Evolutionary conservation across 2,329 filamentous ascomycete genomes (phyloP).

Genomic region (Drechslera avenae): DNA sequence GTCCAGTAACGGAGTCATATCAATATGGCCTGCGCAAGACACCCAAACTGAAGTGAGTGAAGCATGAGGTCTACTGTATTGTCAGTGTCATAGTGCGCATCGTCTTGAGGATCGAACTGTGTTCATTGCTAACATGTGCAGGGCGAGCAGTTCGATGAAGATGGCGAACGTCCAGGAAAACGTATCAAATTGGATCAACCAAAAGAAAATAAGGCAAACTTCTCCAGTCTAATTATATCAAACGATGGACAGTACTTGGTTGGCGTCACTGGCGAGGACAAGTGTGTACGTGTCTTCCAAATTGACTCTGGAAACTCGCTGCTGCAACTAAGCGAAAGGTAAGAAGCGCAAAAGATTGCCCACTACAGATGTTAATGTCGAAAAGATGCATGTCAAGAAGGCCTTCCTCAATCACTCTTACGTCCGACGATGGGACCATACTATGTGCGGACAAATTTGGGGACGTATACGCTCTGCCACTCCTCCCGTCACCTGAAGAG

Average conservation of each 20-base stretch:
- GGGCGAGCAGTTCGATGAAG: constrained; percentile 26
- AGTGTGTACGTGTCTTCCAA: constrained; percentile 82
- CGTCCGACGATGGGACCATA: constrained; percentile 72
- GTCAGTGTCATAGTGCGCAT: not conserved
- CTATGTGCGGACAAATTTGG: constrained; percentile 93
- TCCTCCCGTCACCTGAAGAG: constrained; percentile 58
- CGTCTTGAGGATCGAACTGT: not conserved
- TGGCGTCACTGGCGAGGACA: constrained; percentile 87
- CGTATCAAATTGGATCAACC: constrained; percentile 48
- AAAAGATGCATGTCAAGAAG: constrained; percentile 86
- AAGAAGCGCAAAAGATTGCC: constrained; percentile 22
- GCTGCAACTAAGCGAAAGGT: constrained; percentile 74
- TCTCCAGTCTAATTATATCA: constrained; percentile 71
- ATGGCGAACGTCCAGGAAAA: constrained; percentile 48
- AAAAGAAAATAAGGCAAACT: constrained; percentile 58
- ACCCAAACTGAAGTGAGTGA: constrained; percentile 32
- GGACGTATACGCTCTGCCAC: constrained; percentile 87
- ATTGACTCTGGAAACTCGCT: constrained; percentile 67
- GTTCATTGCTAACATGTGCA: constrained; percentile 21
- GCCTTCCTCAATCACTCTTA: constrained; percentile 75
- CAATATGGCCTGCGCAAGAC: constrained; percentile 37
- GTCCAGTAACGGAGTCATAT: constrained; percentile 37
- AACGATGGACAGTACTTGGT: constrained; percentile 70
- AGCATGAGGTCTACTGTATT: not conserved
- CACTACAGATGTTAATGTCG: constrained; percentile 12